Evolutionary conservation across 306 rosid species (phyloP).

Genomic region (Prunus salicina): DNA sequence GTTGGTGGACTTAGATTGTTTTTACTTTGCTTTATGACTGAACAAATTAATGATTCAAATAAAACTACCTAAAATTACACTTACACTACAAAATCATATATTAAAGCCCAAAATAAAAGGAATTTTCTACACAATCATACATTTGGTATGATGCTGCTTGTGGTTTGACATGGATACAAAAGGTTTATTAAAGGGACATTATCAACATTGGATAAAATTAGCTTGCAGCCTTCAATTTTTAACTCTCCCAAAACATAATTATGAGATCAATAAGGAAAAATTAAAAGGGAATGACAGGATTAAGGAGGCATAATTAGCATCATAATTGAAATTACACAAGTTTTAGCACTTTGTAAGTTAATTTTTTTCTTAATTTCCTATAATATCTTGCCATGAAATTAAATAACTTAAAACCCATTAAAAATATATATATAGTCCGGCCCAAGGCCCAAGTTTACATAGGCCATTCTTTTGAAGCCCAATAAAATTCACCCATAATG

Average conservation of each 20-base stretch:
- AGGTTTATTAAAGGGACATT: not conserved
- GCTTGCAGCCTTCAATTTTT: not conserved
- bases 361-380: not conserved
- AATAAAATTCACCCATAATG: not conserved
- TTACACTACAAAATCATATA: not conserved
- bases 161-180: conserved; percentile 1
- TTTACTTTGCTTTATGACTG: no score
- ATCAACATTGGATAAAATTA: not conserved
- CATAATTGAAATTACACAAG: not conserved
- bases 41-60: no score
- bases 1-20: no score
- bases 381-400: not conserved
- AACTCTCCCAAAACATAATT: conserved; percentile 2
- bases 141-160: conserved; percentile 5
- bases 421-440: not conserved
- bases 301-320: not conserved
- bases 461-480: not conserved
- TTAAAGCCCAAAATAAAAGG: not conserved
- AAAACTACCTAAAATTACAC: no score
- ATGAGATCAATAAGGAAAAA: not conserved
- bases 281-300: not conserved
- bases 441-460: not conserved
- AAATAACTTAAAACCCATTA: not conserved
- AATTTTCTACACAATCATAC: conserved; percentile 12
- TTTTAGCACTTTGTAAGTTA: no score